Conservation (phyloP, 2,329 filamentous ascomycete species). For the Cercospora berteroae region DNA sequence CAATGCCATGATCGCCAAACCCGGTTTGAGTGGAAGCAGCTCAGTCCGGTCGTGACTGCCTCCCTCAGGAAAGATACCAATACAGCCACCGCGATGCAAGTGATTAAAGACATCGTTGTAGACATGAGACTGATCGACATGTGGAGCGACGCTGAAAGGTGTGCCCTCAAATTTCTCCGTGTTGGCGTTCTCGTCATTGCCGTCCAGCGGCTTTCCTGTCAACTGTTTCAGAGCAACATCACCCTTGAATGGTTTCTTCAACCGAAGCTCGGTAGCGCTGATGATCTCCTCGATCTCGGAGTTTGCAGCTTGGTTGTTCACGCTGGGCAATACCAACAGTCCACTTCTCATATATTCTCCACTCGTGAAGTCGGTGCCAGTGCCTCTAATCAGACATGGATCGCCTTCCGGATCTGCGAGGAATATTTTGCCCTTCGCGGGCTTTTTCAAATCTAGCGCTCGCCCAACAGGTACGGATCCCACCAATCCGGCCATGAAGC, state of each 20-base stretch:
- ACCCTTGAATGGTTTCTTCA: slow-evolving; percentile 85
- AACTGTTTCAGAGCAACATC: slow-evolving; percentile 73
- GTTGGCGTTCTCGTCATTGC: slow-evolving; percentile 54
- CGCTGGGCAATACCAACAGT: slow-evolving; percentile 79
- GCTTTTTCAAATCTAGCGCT: slow-evolving; percentile 83
- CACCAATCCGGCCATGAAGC: slow-evolving; percentile 77
- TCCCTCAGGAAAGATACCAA: slow-evolving; percentile 96
- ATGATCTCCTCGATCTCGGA: slow-evolving; percentile 80
- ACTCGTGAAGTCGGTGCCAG: slow-evolving; percentile 76
- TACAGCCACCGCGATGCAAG: slow-evolving; percentile 77
- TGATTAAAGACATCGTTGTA: slow-evolving; percentile 90
- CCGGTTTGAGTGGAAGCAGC: slow-evolving; percentile 87
- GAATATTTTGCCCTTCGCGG: slow-evolving; percentile 76
- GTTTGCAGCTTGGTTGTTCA: slow-evolving; percentile 76
- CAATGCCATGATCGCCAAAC: slow-evolving; percentile 96
- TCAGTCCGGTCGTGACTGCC: slow-evolving; percentile 94
- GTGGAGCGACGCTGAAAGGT: slow-evolving; percentile 83
- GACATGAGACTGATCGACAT: slow-evolving; percentile 90
- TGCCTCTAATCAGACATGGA: slow-evolving; percentile 74
- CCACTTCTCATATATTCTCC: slow-evolving; percentile 73
- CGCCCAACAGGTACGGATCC: slow-evolving; percentile 91
- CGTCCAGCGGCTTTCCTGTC: slow-evolving; percentile 61
- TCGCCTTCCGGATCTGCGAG: slow-evolving; percentile 84
- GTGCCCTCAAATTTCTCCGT: slow-evolving; percentile 66
- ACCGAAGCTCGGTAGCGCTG: slow-evolving; percentile 73